Base-by-base conservation (phyloP, 257 asterid genomes). In the Echium plantagineum region DNA sequence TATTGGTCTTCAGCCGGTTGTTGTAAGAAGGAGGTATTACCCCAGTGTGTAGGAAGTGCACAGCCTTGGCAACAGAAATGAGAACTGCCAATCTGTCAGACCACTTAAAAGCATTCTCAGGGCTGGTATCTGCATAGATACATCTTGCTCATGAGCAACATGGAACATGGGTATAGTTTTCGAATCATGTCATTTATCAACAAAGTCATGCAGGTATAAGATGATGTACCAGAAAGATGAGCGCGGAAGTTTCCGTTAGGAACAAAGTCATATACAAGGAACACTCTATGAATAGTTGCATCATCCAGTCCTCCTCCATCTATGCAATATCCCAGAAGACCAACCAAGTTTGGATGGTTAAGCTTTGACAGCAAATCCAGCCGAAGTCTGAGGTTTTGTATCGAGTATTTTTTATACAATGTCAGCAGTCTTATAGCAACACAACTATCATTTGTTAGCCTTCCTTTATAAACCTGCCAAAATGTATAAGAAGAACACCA, bases 1-100 rank as follows among this genome's bases (percentile, higher is more conserved):
- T 91, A 62, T 80, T 74, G 6, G 94, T 82, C 78, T 81, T 91
- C 66, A 91, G 78, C 19, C 75, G 82, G 72, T 91, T 91, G 69
- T 67, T 75, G 30, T 77, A 75, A 63, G 85, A 82, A 68, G 95
- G 84, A 17, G 98, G 90, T 55, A 88, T 82, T 26, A 88, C 88
- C 19, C 98, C 95, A 4, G 95, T 88, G 63, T 85, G 98, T 59
- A 91, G 90, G 73, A 88, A 91, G 74, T 85, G 98, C 55, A 88
- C 90, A 55, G 95, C 95, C 77, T 85, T 85, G 69, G 96, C 96
- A 47, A 80, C 80, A 71, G 86, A 93, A 56, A 82, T 91, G 66
- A 91, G 83, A 71, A 91, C 79, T 15, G 83, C 83, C 75, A 91
- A 70, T 83, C 98, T 84, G 52, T 88, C 95, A 3, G 96, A 66